Evolutionary conservation across 768 basidiomycete genomes (phyloP).

Genomic region (Pisolithus tinctorius): DNA sequence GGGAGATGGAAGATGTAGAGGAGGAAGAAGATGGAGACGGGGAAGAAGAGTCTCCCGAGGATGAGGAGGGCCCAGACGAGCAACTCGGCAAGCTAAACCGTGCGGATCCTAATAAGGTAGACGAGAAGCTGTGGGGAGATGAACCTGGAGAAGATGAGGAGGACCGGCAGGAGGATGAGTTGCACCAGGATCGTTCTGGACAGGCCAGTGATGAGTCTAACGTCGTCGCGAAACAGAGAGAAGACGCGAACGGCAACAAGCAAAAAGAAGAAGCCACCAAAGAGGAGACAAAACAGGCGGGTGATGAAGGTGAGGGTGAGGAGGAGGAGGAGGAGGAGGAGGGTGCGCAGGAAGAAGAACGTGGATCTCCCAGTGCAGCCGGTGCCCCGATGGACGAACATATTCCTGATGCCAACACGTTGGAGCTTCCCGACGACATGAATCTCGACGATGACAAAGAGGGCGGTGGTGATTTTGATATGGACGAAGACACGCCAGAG

Average conservation of each 20-base stretch:
- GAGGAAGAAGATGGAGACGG: constrained; percentile 44
- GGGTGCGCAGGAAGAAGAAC: constrained; percentile 22
- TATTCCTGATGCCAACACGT: constrained; percentile 63
- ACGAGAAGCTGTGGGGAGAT: constrained; percentile 97
- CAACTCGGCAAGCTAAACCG: constrained; percentile 77
- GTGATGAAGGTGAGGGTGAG: constrained; percentile 16
- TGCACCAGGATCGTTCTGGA: constrained; percentile 54
- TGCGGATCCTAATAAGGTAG: constrained; percentile 75
- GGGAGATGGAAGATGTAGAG: constrained; percentile 76
- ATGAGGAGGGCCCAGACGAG: constrained; percentile 65
- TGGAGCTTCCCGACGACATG: constrained; percentile 88
- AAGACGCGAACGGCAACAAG: constrained; percentile 26
- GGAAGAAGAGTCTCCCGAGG: constrained; percentile 41
- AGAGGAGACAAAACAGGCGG: constrained; percentile 23
- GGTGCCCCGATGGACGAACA: constrained; percentile 38
- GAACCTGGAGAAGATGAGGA: constrained; percentile 54
- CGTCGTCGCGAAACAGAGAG: constrained; percentile 72
- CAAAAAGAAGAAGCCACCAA: constrained; percentile 27
- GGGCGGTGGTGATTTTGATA: constrained; percentile 19
- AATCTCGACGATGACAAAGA: constrained; percentile 41
- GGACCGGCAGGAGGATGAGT: constrained; percentile 46
- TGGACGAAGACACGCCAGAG: constrained; percentile 35
- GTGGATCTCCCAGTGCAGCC: constrained; percentile 22
- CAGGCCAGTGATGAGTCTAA: constrained; percentile 49
- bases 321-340: constrained; percentile 20